Evolutionary conservation across 208 protist genomes (phyloP).

Genomic region (Leishmania lainsoni): DNA sequence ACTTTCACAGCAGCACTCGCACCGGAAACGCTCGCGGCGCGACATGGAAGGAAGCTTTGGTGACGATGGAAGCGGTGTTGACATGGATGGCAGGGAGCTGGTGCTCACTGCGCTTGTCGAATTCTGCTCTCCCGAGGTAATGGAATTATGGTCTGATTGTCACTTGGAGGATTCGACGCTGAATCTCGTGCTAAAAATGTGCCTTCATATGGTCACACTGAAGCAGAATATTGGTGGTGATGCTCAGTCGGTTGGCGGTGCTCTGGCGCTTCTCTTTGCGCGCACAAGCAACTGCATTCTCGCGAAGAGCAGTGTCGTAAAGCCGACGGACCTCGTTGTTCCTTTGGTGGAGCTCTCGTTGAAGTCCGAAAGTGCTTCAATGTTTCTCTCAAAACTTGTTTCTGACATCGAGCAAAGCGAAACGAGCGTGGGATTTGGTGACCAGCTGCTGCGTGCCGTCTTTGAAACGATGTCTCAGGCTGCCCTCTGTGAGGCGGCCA

Average conservation of each 20-base stretch:
- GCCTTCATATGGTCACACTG: constrained; percentile 85
- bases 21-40: constrained; percentile 42
- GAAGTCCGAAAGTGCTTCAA: constrained; percentile 68
- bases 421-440: constrained; percentile 21
- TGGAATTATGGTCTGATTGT: constrained; percentile 56
- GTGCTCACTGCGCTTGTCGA: constrained; percentile 83
- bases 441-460: constrained; percentile 51
- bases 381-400: constrained; percentile 81
- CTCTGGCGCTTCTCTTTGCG: constrained; percentile 68
- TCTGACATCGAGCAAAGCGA: constrained; percentile 77
- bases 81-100: constrained; percentile 87
- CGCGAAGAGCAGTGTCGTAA: constrained; percentile 37
- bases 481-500: constrained; percentile 60
- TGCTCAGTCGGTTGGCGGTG: constrained; percentile 72
- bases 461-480: constrained; percentile 70
- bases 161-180: constrained; percentile 65
- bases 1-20: constrained; percentile 34
- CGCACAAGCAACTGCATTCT: constrained; percentile 58
- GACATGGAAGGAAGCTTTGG: constrained; percentile 69
- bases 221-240: constrained; percentile 81
- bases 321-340: constrained; percentile 62
- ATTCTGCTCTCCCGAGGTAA: constrained; percentile 64
- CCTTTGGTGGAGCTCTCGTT: constrained; percentile 78
- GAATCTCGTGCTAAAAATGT: constrained; percentile 67
- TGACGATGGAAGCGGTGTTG: constrained; percentile 87